These are phyloP conservation scores for Ganoderma lucidum DNA, from an alignment of 1,284 basidiomycete genomes.

Conservation along the genomic window DNA sequence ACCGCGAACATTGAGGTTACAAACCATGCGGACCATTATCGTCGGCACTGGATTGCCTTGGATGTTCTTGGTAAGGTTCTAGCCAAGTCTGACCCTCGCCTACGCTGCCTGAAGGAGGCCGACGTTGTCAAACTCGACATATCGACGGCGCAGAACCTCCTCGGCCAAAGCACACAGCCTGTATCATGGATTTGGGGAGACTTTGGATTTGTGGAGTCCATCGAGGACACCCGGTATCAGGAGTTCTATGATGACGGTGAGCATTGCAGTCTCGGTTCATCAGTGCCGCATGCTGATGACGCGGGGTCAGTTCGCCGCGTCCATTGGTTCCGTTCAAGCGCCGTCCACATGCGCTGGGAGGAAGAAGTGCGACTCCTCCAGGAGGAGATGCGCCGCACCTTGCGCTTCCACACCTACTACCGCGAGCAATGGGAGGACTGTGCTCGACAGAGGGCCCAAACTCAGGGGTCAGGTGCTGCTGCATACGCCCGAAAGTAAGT, in stretches of 20 bases:
- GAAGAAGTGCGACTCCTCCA: conserved; percentile 20
- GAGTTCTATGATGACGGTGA: neutral
- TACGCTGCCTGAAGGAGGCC: neutral
- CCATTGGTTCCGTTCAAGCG: conserved; percentile 30
- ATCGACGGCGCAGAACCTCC: neutral
- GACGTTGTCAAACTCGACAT: neutral
- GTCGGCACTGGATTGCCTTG: neutral
- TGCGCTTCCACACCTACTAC: conserved; percentile 16
- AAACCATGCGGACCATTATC: neutral
- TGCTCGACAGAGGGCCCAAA: conserved; percentile 23
- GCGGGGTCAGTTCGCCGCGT: conserved; percentile 19
- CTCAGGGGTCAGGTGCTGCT: neutral
- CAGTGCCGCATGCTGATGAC: neutral
- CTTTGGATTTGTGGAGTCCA: neutral
- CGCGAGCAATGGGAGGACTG: conserved; percentile 19
- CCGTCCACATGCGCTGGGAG: conserved; percentile 16
- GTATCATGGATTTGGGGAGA: neutral
- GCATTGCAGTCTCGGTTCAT: neutral
- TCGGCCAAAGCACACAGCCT: neutral
- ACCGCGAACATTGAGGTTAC: neutral
- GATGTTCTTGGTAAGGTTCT: neutral
- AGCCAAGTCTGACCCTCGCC: neutral
- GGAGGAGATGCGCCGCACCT: conserved; percentile 24
- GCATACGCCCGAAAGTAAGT: conserved; percentile 22
- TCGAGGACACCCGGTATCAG: neutral